Conservation (phyloP, 768 basidiomycete genomes). For the Thelephora ganbajun region DNA sequence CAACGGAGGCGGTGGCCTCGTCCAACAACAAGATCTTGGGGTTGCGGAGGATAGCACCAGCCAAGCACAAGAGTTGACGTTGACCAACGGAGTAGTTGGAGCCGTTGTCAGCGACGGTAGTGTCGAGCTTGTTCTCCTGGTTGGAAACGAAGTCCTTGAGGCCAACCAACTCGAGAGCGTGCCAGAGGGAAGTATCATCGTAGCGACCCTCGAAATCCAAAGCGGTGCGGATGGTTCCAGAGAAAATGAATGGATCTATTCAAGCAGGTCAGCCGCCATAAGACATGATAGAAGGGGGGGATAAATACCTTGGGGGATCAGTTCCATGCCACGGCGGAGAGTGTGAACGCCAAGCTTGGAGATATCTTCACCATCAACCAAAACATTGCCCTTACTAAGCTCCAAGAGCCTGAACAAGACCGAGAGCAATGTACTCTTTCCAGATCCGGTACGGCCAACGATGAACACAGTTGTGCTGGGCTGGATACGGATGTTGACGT, state of each 20-base stretch:
- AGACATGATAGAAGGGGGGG: neutral
- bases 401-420: slow-evolving; percentile 1
- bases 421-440: slow-evolving; percentile 19
- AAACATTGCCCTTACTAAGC: neutral
- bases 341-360: slow-evolving; percentile 19
- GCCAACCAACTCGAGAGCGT: slow-evolving; percentile 11
- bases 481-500: slow-evolving; percentile 33
- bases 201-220: slow-evolving; percentile 16
- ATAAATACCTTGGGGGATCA: slow-evolving; percentile 16
- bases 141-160: neutral
- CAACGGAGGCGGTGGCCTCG: slow-evolving; percentile 13
- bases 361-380: slow-evolving; percentile 4
- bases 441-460: slow-evolving; percentile 36
- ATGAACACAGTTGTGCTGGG: slow-evolving; percentile 37
- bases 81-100: slow-evolving; percentile 5
- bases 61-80: slow-evolving; percentile 10
- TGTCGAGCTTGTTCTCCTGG: slow-evolving; percentile 2
- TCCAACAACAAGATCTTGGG: slow-evolving; percentile 18
- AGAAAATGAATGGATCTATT: slow-evolving; percentile 20
- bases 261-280: neutral
- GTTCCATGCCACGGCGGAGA: slow-evolving; percentile 16
- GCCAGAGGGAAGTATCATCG: slow-evolving; percentile 10
- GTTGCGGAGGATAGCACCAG: slow-evolving; percentile 17
- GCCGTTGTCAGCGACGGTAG: slow-evolving; percentile 1
- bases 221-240: slow-evolving; percentile 16